A percentile compares a stretch with the other conserved stretches of the same genome.
Conservation (phyloP, 2,329 filamentous ascomycete species). For the Aurifilum marmelostoma region DNA sequence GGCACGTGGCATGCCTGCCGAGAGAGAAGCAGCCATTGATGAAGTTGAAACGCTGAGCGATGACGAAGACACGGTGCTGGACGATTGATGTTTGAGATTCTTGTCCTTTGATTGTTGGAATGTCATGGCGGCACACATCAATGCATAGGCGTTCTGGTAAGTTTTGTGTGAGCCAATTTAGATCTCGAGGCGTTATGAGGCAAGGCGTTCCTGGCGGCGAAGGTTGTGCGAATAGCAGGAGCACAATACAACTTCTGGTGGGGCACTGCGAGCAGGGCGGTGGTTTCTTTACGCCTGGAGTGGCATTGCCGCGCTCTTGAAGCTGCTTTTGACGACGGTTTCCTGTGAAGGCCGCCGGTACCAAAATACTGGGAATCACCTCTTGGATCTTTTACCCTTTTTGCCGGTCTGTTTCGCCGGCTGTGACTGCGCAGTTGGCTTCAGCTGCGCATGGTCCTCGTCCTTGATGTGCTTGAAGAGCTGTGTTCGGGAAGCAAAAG, state of each 20-base stretch:
- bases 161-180: neutral
- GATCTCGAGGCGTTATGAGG: constrained; percentile 8
- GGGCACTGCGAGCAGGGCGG: neutral
- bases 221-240: constrained; percentile 3
- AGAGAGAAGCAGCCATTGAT: constrained; percentile 76
- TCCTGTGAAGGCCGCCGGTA: neutral
- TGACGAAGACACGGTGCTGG: constrained; percentile 39
- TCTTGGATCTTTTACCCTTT: constrained; percentile 44
- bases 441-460: constrained; percentile 66
- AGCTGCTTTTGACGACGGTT: neutral
- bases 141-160: constrained; percentile 26
- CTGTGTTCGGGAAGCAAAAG: constrained; percentile 66
- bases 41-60: constrained; percentile 91
- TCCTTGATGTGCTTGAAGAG: constrained; percentile 75
- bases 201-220: neutral
- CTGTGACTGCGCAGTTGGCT: constrained; percentile 34
- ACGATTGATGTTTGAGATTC: constrained; percentile 17
- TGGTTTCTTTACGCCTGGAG: neutral
- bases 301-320: neutral
- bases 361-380: constrained; percentile 31
- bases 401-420: constrained; percentile 39
- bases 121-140: constrained; percentile 3
- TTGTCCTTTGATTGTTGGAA: constrained; percentile 1
- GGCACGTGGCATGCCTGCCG: constrained; percentile 54
- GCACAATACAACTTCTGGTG: neutral